Evolutionary conservation across 805 yeast genomes (phyloP), one percentile per base, ranked within the genome.

Genomic region (Saccharomycopsis microspora): DNA sequence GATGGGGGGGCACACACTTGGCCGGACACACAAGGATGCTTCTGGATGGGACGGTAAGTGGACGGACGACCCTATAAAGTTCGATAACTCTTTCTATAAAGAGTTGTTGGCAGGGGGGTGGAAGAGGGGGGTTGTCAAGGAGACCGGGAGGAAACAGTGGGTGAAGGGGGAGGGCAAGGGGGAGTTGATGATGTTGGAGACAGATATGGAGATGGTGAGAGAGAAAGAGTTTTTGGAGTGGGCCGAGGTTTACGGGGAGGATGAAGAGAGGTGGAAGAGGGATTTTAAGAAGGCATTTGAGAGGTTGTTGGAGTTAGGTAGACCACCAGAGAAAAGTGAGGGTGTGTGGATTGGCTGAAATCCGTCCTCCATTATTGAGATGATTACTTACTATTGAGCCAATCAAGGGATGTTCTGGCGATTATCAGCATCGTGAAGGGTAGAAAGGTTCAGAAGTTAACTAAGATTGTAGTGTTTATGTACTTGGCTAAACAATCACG

Each of bases 11-110:
- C 77, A 73, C 57, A 65, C 69, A 8, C 51, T 73, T 38, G 77
- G 77, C 31, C 59, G 76, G 56, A 69, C 76, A 52, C 77, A 72
- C 55, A 68, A 73, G 51, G 59, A 60, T 48, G 68, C 59, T 48
- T 69, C 75, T 55, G 77, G 76, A 5, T 72, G 71, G 64, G 68
- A 69, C 42, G 77, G 76, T 1, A 63, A 65, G 51, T 72, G 77
- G 77, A 69, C 76, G 1, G 54, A 53, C 7, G 50, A 65, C 32
- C 74, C 76, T 0, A 60, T 59, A 3, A 55, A 44, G 28, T 72
- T 72, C 57, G 67, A 68, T 47, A 73, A 73, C 55, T 67, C 66
- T 4, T 69, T 71, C 47, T 72, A 60, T 52, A 60, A 56, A 41
- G 57, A 61, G 1, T 60, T 73, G 57, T 48, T 62, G 32, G 51